Conservation (phyloP, 108 stramenopile species). For the Cyclostephanos invisitatus region DNA sequence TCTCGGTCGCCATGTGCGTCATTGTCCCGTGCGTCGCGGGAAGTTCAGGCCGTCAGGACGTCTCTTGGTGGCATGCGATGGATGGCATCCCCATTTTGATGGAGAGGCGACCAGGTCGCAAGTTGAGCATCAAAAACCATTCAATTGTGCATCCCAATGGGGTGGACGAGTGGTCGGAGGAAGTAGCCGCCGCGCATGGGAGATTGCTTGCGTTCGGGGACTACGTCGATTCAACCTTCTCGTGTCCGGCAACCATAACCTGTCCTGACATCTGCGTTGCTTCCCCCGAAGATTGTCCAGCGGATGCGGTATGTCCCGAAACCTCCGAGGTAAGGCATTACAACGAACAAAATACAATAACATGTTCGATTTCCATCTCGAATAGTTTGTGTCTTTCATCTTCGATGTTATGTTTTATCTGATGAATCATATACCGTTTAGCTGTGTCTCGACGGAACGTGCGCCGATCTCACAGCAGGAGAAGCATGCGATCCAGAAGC, state of each 20-base stretch:
- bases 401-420: background rate
- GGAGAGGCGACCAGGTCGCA: constrained; percentile 10
- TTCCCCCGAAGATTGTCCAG: constrained; percentile 46
- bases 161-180: background rate
- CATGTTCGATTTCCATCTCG: background rate
- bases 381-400: background rate
- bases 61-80: constrained; percentile 27
- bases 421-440: background rate
- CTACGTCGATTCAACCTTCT: constrained; percentile 50
- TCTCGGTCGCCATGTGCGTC: background rate
- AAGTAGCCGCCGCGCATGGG: background rate
- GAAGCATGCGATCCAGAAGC: constrained; percentile 34
- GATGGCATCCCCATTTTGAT: constrained; percentile 33
- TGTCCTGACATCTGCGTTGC: constrained; percentile 58
- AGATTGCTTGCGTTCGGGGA: constrained; percentile 44
- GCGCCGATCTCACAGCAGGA: constrained; percentile 22
- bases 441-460: constrained; percentile 49
- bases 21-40: background rate
- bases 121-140: constrained; percentile 10
- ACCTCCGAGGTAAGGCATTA: background rate
- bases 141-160: background rate
- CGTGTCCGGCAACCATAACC: constrained; percentile 55
- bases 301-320: constrained; percentile 23
- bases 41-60: background rate
- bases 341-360: background rate